Base-by-base conservation (phyloP, 2,329 filamentous ascomycete genomes). In the Scedosporium boydii region DNA sequence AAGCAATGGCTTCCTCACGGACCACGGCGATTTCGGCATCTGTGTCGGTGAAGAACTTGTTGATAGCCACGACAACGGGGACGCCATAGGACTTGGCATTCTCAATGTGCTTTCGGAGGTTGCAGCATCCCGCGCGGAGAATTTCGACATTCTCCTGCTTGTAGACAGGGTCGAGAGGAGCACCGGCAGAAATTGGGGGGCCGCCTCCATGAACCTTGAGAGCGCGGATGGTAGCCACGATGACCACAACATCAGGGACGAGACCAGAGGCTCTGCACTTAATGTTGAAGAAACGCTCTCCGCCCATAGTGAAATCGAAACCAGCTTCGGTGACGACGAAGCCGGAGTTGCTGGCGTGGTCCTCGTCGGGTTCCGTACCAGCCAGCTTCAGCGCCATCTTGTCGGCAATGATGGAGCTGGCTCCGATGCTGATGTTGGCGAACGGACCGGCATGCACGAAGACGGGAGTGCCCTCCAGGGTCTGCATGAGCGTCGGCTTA, bases 271-370 rank as follows among this genome's bases (percentile, higher is more conserved):
- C 90, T 64, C 95, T 89, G 79, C 95, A 98, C 83, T 99, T 99
- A 82, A 99, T 98, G 81, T 99, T 98, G 86, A 99, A 98, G 83
- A 99, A 99, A 60, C 95, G 89, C 82, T 99, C 95, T 66, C 95
- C 95, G 67, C 95, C 95, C 95, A 99, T 99, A 70, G 95, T 98
- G 78, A 99, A 99, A 77, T 99, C 95, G 75, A 99, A 99, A 9
- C 95, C 95, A 61, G 95, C 93, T 76, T 99, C 95, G 1, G 95
- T 99, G 44, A 99, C 87, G 23, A 97, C 93, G 70, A 95, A 98
- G 9, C 95, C 95, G 34, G 90, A 85, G 81, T 95, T 93, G 68
- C 87, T 80, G 59, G 86, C 80, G 70, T 93, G 85, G 69, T 96
- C 85, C 78, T 98, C 95, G 67, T 96, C 93, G 5, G 87, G 83